Base-by-base conservation (phyloP, 108 stramenopile species). In the Skeletonema potamos region DNA sequence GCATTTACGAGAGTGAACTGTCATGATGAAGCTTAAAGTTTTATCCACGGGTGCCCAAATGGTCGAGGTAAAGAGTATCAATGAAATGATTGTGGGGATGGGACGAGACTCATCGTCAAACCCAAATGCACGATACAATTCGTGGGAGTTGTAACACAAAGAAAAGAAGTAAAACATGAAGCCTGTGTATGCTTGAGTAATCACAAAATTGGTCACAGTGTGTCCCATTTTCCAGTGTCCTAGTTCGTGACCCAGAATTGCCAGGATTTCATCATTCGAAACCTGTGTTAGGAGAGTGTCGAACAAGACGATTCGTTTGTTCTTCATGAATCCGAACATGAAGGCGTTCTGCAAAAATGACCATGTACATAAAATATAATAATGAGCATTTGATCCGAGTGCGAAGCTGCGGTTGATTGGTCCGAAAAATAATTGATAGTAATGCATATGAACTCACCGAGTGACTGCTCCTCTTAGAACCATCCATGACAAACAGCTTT, bases 201-300 rank as follows among this genome's bases (percentile, higher is more conserved):
- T 84, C 13, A 76, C 84, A 80, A 99, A 98, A 55, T 91, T 91
- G 39, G 92, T 84, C 24, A 98, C 39, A 12, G 97, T 98, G 84
- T 99, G 99, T n/a, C 96, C 93, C 68, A 96, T 85, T 72, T 93
- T 90, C 99, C 99, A 99, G 74, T 99, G 99, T 20, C 99, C 94
- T 17, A 93, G 79, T 77, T 92, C 95, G 72, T 94, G 93, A 30
- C 91, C 95, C 57, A 99, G 82, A 70, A 99, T 96, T 55, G 97
- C 94, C 56, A 99, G 67, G 56, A 99, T 89, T 85, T 99, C 99
- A 37, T 89, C 85, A 55, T 88, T 72, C 6, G 82, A 68, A 24
- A 92, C 92, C 70, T 93, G 93, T 28, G 89, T 82, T 73, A 99
- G 74, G 17, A 99, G 85, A 24, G 98, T 99, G 80, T 99, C 99